Evolutionary conservation across 257 asterid genomes (phyloP).

Genomic region (Solanum corneliomulleri): DNA sequence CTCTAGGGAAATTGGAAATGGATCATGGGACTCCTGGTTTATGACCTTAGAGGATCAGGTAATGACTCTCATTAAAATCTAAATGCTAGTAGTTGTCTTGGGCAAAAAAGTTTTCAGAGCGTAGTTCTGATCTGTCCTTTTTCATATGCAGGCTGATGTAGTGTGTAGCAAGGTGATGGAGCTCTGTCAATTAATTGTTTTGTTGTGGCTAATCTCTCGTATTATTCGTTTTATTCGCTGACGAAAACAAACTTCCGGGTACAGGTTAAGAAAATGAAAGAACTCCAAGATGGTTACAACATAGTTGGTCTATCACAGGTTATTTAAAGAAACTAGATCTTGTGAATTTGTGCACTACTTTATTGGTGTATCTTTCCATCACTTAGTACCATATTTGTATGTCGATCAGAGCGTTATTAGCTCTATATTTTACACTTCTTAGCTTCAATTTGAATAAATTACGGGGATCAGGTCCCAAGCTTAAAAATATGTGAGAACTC

Average conservation of each 20-base stretch:
- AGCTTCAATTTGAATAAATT: neutral
- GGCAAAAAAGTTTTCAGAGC: neutral
- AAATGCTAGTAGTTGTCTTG: neutral
- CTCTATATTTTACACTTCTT: neutral
- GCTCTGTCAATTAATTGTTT: slow-evolving; percentile 2
- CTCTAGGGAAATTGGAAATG: slow-evolving; percentile 78
- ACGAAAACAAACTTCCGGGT: slow-evolving; percentile 2
- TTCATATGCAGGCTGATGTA: slow-evolving; percentile 59
- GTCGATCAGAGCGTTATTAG: neutral
- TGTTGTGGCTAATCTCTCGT: neutral
- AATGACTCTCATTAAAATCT: neutral
- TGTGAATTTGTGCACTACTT: neutral
- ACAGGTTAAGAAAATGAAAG: slow-evolving; percentile 86
- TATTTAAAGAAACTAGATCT: neutral
- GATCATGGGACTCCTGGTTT: slow-evolving; percentile 96
- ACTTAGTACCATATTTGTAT: neutral
- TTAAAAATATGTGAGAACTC: neutral
- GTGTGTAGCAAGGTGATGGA: slow-evolving; percentile 64
- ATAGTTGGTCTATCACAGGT: slow-evolving; percentile 98
- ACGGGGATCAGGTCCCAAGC: neutral
- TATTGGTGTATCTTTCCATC: neutral
- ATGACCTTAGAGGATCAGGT: slow-evolving; percentile 77
- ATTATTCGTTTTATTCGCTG: neutral
- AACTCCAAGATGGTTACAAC: slow-evolving; percentile 72
- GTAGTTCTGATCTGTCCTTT: slow-evolving; percentile 8